These are phyloP conservation scores for Fomitopsis schrenkii DNA, from an alignment of 1,284 basidiomycete genomes.

Conservation along the genomic window DNA sequence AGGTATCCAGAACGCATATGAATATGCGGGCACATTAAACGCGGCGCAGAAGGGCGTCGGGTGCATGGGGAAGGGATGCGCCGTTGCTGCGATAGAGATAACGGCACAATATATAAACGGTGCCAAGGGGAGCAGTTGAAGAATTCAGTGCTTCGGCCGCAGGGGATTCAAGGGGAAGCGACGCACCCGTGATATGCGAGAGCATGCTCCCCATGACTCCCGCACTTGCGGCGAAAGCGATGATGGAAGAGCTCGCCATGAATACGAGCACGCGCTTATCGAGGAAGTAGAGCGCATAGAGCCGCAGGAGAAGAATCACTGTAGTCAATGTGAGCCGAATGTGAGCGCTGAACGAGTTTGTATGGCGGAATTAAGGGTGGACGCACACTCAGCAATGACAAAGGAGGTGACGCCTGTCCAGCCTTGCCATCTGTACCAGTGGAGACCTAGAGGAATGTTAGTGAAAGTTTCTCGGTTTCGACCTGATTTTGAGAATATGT, in stretches of 20 bases:
- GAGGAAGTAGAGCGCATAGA: slow-evolving; percentile 56
- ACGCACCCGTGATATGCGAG: slow-evolving; percentile 32
- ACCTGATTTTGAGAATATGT: background rate
- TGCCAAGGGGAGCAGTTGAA: too few species aligned
- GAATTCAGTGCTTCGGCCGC: too few species aligned
- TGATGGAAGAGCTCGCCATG: slow-evolving; percentile 39
- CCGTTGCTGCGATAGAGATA: slow-evolving; percentile 8
- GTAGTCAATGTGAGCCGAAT: background rate
- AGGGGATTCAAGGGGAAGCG: background rate
- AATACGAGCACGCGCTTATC: slow-evolving; percentile 44
- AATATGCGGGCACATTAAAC: slow-evolving; percentile 31
- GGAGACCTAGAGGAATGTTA: slow-evolving; percentile 28
- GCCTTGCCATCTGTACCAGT: slow-evolving; percentile 55
- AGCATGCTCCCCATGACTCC: slow-evolving; percentile 43
- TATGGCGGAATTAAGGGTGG: background rate
- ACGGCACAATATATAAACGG: too few species aligned
- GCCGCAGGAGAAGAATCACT: slow-evolving; percentile 58
- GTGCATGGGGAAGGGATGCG: slow-evolving; percentile 23
- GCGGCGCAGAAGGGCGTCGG: slow-evolving; percentile 38
- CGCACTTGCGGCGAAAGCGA: slow-evolving; percentile 36
- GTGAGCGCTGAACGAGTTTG: too few species aligned
- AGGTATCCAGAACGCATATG: slow-evolving; percentile 58
- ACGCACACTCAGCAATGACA: slow-evolving; percentile 49
- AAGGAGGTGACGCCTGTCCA: slow-evolving; percentile 50
- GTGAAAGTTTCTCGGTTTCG: background rate